Conservation (phyloP, 176 grass and related monocot species). For the Phoenix roebelenii region DNA sequence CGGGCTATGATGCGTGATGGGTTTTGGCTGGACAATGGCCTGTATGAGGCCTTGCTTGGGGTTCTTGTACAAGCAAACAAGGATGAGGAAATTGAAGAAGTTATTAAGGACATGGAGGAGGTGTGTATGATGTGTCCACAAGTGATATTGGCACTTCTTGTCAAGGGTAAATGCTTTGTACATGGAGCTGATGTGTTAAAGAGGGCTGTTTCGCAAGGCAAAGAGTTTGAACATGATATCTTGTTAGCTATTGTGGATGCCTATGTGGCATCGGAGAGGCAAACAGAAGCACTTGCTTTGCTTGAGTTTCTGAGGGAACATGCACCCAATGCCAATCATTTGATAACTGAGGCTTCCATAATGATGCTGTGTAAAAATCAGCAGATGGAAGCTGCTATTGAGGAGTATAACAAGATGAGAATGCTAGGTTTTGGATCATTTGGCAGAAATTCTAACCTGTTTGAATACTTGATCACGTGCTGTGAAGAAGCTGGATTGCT, state of each 20-base stretch:
- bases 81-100: constrained; percentile 38
- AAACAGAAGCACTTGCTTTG: constrained; percentile 50
- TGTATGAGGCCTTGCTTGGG: constrained; percentile 55
- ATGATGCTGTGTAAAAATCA: constrained; percentile 63
- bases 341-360: constrained; percentile 71
- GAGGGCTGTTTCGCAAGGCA: constrained; percentile 47
- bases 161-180: constrained; percentile 53
- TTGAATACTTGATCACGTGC: constrained; percentile 62
- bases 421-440: constrained; percentile 32
- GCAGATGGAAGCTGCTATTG: constrained; percentile 40
- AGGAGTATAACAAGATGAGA: constrained; percentile 46
- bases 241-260: constrained; percentile 58
- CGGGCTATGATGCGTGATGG: constrained; percentile 55
- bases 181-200: constrained; percentile 62
- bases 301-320: constrained; percentile 53
- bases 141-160: constrained; percentile 42
- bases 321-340: constrained; percentile 29
- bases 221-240: constrained; percentile 45
- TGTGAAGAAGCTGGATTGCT: constrained; percentile 53
- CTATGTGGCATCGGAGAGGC: constrained; percentile 36
- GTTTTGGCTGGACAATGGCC: constrained; percentile 37
- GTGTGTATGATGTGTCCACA: constrained; percentile 46
- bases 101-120: constrained; percentile 65
- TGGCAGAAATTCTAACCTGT: constrained; percentile 37
- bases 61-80: constrained; percentile 39